Evolutionary conservation across 73 alveolate genomes (phyloP), one percentile per base, ranked within the genome.

Genomic region (Diophrys sp.): DNA sequence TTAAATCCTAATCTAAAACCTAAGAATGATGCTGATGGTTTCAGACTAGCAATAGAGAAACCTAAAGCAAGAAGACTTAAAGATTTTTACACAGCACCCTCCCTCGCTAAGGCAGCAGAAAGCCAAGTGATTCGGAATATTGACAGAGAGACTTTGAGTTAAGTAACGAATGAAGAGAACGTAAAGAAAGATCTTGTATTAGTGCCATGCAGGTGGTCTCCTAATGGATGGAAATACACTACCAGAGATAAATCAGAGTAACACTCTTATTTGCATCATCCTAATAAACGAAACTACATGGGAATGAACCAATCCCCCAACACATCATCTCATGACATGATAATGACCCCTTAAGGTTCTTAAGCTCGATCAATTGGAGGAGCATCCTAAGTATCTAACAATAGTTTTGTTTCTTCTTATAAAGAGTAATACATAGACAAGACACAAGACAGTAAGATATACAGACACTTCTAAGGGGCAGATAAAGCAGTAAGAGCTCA

Each of bases 131-230:
- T 44, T 11, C 5, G 18, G 18, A 44, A 44, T 18, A 18, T 44
- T 44, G 62, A 44, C 62, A 44, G 62, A 44, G n/a, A 44, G 18
- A 44, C 62, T 44, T 18, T 44, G 18, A 11, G n/a, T 44, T 44
- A 44, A 44, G 62, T 44, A 44, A 44, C 62, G n/a, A 5, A 44
- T 11, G 62, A 44, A 44, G n/a, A 44, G 18, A 29, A 62, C 5
- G n/a, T 2, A 8, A 62, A 25, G 29, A 25, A 62, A 25, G 72
- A 62, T 14, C 29, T 62, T 2, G 72, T 62, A 29, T 62, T 62
- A 25, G 72, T 62, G 32, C 72, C 72, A 11, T 62, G 72, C 72
- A 14, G 72, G 29, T 62, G 72, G 72, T 14, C 72, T 23, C 72
- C 72, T 25, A 25, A 25, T 23, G 72, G 72, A 14, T 62, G 72